Percentiles rank a stretch among this genome's conserved stretches.
These are phyloP conservation scores for Calendula officinalis DNA, from an alignment of 129 eudicot genomes.

Conservation along the genomic window DNA sequence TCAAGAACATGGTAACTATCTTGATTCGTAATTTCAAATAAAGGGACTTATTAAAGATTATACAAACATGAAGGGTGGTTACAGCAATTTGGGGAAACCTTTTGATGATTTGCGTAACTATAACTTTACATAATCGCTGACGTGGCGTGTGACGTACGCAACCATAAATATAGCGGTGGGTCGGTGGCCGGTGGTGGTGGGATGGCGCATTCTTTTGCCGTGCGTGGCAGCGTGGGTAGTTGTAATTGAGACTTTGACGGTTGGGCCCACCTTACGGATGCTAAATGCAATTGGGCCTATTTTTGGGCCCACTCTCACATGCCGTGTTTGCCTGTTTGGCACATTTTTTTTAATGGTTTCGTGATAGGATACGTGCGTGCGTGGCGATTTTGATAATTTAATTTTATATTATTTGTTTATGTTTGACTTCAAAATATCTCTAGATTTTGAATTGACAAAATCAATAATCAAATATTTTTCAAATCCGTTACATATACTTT, in stretches of 20 bases:
- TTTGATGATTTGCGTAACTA: background rate
- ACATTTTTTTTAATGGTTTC: slow-evolving; percentile 17
- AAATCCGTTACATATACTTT: no score
- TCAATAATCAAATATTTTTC: background rate
- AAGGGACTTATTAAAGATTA: background rate
- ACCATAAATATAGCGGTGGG: slow-evolving; percentile 19
- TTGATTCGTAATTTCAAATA: background rate
- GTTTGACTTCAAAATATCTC: slow-evolving; percentile 8
- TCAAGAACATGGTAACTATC: no score
- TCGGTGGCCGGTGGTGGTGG: slow-evolving; percentile 20
- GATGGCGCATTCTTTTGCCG: slow-evolving; percentile 2
- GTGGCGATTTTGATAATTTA: slow-evolving; percentile 9
- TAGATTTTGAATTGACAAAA: background rate
- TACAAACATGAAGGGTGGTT: slow-evolving; percentile 17
- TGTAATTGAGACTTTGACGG: background rate
- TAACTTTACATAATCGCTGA: background rate
- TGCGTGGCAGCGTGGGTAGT: background rate
- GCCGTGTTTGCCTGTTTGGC: background rate
- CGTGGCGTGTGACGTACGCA: slow-evolving; percentile 28
- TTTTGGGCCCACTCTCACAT: slow-evolving; percentile 26
- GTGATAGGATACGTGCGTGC: slow-evolving; percentile 23
- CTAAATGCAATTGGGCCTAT: slow-evolving; percentile 21
- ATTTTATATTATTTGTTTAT: background rate
- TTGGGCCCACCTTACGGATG: slow-evolving; percentile 16
- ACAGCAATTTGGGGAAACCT: background rate